Conservation (phyloP, 2,329 filamentous ascomycete genomes). For the Botrytis deweyae region DNA sequence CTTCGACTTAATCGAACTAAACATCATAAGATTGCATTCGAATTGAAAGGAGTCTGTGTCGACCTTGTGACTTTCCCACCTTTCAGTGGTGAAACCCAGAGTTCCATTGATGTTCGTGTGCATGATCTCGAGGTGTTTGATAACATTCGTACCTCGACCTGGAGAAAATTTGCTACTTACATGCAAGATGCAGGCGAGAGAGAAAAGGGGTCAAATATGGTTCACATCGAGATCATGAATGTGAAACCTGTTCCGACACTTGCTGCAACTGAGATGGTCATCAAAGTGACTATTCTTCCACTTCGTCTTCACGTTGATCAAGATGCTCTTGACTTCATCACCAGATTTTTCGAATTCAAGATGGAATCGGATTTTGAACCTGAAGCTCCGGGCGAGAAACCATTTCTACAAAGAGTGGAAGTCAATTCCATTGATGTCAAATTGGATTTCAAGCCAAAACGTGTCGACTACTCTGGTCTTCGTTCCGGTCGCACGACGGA, state of each 20-base stretch:
- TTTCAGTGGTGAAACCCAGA: conserved; percentile 76
- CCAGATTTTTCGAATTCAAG: conserved; percentile 96
- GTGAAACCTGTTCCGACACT: conserved; percentile 83
- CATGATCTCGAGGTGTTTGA: conserved; percentile 88
- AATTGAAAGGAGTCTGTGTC: conserved; percentile 78
- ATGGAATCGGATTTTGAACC: conserved; percentile 63
- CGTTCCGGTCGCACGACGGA: conserved; percentile 93
- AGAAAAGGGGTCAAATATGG: conserved; percentile 84
- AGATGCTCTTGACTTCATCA: conserved; percentile 95
- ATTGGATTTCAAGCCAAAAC: conserved; percentile 96
- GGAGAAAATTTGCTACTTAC: conserved; percentile 97
- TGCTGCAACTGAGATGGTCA: conserved; percentile 83
- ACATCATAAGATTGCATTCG: conserved; percentile 93
- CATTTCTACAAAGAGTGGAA: conserved; percentile 88
- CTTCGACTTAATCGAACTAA: conserved; percentile 81
- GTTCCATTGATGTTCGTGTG: conserved; percentile 80
- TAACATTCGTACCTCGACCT: conserved; percentile 90
- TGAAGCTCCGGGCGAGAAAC: conserved; percentile 65
- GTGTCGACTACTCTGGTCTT: conserved; percentile 92
- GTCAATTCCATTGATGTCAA: conserved; percentile 80
- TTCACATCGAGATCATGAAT: conserved; percentile 83
- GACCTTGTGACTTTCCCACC: conserved; percentile 81
- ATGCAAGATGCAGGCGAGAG: conserved; percentile 83
- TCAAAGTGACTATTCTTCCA: conserved; percentile 77
- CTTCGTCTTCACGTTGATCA: conserved; percentile 93